These are phyloP conservation scores for Chrysosporium queenslandicum DNA, from an alignment of 2,329 filamentous ascomycete species.

Conservation along the genomic window DNA sequence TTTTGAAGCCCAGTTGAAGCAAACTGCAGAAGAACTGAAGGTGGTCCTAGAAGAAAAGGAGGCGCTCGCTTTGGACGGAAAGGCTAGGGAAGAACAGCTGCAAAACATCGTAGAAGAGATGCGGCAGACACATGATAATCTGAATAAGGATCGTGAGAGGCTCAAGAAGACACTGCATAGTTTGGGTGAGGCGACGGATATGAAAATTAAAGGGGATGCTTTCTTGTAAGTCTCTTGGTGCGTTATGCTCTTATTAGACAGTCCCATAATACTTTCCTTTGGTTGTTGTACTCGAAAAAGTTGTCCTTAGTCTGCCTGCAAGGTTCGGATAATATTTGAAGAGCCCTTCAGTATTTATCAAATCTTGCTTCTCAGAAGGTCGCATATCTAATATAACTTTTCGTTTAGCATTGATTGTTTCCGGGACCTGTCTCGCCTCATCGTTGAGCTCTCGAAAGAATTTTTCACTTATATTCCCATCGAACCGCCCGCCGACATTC, in stretches of 20 bases:
- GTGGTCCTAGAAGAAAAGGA: conserved; percentile 31
- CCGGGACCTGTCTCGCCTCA: conserved; percentile 42
- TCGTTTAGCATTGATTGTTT: conserved; percentile 44
- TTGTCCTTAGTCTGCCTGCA: conserved; percentile 4
- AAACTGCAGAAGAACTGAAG: conserved; percentile 38
- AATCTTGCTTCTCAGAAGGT: too few relatives aligned
- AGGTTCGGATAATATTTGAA: conserved; percentile 13
- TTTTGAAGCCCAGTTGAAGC: conserved; percentile 29
- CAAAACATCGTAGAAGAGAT: conserved; percentile 35
- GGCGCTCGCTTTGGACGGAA: conserved; percentile 28
- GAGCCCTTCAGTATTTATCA: conserved; percentile 3
- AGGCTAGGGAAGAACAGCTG: conserved; percentile 39
- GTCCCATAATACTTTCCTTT: background rate
- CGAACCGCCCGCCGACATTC: conserved; percentile 41
- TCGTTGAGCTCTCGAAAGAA: conserved; percentile 43
- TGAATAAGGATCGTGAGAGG: conserved; percentile 43
- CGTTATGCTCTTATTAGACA: conserved; percentile 8
- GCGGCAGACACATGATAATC: conserved; percentile 41
- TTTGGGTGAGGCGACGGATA: conserved; percentile 42
- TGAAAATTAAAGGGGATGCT: conserved; percentile 41
- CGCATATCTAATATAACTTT: conserved; percentile 17
- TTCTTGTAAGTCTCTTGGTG: conserved; percentile 41
- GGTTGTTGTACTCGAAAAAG: conserved; percentile 15
- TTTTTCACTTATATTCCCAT: conserved; percentile 45
- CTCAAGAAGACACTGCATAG: conserved; percentile 43